A percentile compares a stretch with the other conserved stretches of the same genome.
Conservation (phyloP, 2,329 filamentous ascomycete genomes). For the Ophiognomonia clavigignenti-juglandacearum region DNA sequence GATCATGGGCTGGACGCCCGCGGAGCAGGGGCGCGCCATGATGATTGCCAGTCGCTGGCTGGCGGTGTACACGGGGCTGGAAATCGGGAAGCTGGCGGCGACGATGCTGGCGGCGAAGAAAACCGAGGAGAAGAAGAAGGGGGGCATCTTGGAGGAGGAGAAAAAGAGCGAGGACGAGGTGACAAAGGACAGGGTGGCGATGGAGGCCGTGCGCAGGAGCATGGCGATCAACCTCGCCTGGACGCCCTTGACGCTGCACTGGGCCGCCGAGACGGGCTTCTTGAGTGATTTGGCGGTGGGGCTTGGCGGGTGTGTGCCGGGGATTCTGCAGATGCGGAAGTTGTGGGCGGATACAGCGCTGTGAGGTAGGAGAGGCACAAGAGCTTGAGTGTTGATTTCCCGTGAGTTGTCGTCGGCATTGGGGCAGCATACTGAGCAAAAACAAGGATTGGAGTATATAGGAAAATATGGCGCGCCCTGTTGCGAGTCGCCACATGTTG, state of each 20-base stretch:
- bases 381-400: background rate
- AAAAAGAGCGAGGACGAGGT: slow-evolving; percentile 31
- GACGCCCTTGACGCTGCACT: slow-evolving; percentile 80
- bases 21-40: slow-evolving; percentile 57
- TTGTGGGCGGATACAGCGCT: slow-evolving; percentile 37
- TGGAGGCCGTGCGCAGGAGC: slow-evolving; percentile 56
- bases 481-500: background rate
- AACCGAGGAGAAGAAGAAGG: too few species aligned
- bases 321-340: slow-evolving; percentile 38
- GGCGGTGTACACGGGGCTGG: slow-evolving; percentile 71
- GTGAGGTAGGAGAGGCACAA: background rate
- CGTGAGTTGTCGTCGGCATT: too few species aligned
- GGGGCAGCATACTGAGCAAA: too few species aligned
- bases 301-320: slow-evolving; percentile 39
- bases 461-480: background rate
- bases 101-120: slow-evolving; percentile 36
- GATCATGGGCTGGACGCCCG: slow-evolving; percentile 55
- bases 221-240: slow-evolving; percentile 68
- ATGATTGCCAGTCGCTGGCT: slow-evolving; percentile 76
- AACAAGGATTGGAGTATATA: background rate
- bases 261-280: slow-evolving; percentile 63
- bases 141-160: slow-evolving; percentile 17
- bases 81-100: slow-evolving; percentile 61
- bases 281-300: slow-evolving; percentile 37
- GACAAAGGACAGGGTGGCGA: slow-evolving; percentile 42